Evolutionary conservation across 2,329 filamentous ascomycete genomes (phyloP).

Genomic region (Penicillium sp.): DNA sequence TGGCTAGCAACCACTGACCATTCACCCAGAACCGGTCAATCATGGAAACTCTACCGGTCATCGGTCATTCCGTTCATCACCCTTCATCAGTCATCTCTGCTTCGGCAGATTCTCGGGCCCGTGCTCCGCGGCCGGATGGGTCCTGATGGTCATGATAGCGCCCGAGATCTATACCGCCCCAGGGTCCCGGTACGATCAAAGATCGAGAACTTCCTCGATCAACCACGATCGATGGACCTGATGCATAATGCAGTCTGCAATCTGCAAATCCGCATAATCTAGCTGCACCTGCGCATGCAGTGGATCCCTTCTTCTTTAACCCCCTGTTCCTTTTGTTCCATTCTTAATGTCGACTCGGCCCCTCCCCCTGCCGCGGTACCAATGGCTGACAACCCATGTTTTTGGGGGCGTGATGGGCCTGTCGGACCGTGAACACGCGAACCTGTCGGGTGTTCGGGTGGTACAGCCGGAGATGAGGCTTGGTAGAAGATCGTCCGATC

Average conservation of each 20-base stretch:
- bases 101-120: constrained; percentile 5
- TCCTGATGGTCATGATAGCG: neutral
- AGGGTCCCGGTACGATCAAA: neutral
- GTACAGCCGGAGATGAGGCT: constrained; percentile 14
- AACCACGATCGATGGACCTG: neutral
- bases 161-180: constrained; percentile 4
- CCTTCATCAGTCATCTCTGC: neutral
- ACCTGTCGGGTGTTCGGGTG: constrained; percentile 15
- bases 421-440: constrained; percentile 19
- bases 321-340: constrained; percentile 13
- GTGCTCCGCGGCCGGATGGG: neutral
- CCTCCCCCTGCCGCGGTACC: constrained; percentile 21
- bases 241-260: neutral
- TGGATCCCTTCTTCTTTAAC: neutral
- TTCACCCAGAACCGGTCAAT: neutral
- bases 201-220: neutral
- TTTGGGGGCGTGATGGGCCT: constrained; percentile 19
- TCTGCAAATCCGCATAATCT: no score
- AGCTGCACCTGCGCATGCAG: neutral
- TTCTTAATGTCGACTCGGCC: neutral
- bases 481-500: constrained; percentile 3
- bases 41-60: neutral
- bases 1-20: neutral
- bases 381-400: constrained; percentile 24
- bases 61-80: neutral